Conservation (phyloP, 495 filamentous ascomycete species). For the Aspergillus haitiensis region DNA sequence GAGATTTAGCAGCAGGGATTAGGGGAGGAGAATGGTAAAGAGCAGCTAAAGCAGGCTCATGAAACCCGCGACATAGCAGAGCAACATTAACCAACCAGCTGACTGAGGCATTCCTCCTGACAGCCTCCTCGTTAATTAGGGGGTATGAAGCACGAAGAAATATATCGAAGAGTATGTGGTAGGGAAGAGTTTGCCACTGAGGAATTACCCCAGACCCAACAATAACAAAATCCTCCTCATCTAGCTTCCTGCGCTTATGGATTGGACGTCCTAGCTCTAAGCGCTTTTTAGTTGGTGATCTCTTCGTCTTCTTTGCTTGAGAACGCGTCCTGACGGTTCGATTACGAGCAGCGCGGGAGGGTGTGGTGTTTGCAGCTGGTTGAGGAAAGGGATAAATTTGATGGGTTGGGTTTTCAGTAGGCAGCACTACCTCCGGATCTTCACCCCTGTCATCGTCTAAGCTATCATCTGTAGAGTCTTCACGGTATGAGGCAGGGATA, state of each 20-base stretch:
- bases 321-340: constrained; percentile 22
- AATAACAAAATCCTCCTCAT: constrained; percentile 21
- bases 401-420: constrained; percentile 13
- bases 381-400: constrained; percentile 17
- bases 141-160: constrained; percentile 66
- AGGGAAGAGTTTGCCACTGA: constrained; percentile 69
- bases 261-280: constrained; percentile 27
- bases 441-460: constrained; percentile 18
- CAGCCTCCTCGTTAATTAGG: constrained; percentile 49
- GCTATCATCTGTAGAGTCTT: constrained; percentile 44
- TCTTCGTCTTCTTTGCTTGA: constrained; percentile 25
- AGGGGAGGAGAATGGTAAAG: constrained; percentile 71
- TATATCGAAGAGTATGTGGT: constrained; percentile 67
- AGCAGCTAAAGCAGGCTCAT: constrained; percentile 71
- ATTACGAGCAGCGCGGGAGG: constrained; percentile 23
- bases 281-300: constrained; percentile 20
- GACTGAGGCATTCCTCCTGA: constrained; percentile 42
- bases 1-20: constrained; percentile 48
- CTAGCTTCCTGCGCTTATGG: constrained; percentile 34
- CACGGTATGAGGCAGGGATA: constrained; percentile 43
- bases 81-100: constrained; percentile 63
- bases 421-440: constrained; percentile 12
- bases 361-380: constrained; percentile 16
- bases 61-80: constrained; percentile 61
- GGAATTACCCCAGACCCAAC: constrained; percentile 53